phyloP scores from a whole-genome alignment of 129 eudicot genomes.

The Scalesia atractyloides region DNA sequence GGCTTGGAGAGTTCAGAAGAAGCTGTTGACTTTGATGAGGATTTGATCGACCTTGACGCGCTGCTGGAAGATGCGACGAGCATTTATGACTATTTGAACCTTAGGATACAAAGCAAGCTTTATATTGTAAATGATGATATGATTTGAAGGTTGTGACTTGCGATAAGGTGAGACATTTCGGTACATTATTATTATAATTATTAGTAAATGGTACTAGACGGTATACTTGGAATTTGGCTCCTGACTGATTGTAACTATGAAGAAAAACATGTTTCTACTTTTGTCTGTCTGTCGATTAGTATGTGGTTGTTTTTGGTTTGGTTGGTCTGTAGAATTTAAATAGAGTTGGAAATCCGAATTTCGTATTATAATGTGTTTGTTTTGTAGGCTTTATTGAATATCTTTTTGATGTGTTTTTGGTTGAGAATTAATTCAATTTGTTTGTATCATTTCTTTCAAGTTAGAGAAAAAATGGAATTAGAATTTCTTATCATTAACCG shows the following conservation, averaged over 20 bases:
- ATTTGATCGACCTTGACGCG: conserved; percentile 70
- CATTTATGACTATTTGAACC: conserved; percentile 48
- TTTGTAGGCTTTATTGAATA: too few species aligned
- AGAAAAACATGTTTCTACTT: background rate
- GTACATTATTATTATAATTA: conserved; percentile 19
- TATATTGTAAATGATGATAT: conserved; percentile 37
- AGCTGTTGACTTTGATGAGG: conserved; percentile 61
- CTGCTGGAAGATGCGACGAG: conserved; percentile 69
- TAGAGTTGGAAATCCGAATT: too few species aligned
- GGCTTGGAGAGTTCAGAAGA: conserved; percentile 53
- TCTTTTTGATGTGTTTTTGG: too few species aligned
- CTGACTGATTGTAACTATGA: conserved; percentile 20
- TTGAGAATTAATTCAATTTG: too few species aligned
- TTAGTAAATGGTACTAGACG: conserved; percentile 16
- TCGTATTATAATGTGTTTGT: too few species aligned
- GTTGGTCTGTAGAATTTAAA: too few species aligned
- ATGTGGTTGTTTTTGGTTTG: too few species aligned
- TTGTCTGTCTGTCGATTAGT: background rate
- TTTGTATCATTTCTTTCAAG: too few species aligned
- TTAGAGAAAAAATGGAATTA: too few species aligned
- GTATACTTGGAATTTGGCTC: conserved; percentile 17
- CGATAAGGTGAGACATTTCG: conserved; percentile 11
- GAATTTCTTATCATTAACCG: too few species aligned
- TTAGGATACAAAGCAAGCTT: conserved; percentile 26
- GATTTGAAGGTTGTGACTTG: conserved; percentile 22